Percentiles rank a stretch among this genome's conserved stretches.
Evolutionary conservation across 345 rosid genomes (phyloP).

Genomic region (Citrus glauca): DNA sequence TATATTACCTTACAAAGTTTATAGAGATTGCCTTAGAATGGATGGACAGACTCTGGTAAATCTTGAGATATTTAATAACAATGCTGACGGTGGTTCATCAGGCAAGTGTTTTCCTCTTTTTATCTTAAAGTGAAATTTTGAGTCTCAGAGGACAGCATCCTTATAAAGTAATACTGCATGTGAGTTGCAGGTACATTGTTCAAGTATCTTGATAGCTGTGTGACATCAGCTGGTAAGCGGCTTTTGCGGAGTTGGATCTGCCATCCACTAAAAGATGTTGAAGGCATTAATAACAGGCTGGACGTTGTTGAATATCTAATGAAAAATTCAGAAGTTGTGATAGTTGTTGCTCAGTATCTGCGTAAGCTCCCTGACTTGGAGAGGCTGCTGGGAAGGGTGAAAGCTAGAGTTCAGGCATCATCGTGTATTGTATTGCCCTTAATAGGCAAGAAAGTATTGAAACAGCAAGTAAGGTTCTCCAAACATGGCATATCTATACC

Average conservation of each 20-base stretch:
- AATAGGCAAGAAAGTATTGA: constrained; percentile 68
- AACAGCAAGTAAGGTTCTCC: constrained; percentile 53
- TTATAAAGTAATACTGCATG: not conserved
- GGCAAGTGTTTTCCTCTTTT: constrained; percentile 42
- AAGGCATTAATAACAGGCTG: constrained; percentile 68
- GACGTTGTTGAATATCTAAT: constrained; percentile 59
- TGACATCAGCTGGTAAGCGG: constrained; percentile 79
- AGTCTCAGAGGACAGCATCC: not conserved
- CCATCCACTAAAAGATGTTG: constrained; percentile 83
- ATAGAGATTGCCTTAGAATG: constrained; percentile 76
- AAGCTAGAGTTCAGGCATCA: constrained; percentile 65
- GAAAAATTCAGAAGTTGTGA: constrained; percentile 45
- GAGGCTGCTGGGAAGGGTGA: constrained; percentile 77
- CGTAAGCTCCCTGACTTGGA: constrained; percentile 82
- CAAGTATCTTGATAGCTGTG: constrained; percentile 78
- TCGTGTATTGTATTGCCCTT: constrained; percentile 57
- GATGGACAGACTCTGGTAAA: constrained; percentile 93
- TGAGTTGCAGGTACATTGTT: constrained; percentile 71
- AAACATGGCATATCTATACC: not conserved
- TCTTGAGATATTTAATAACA: constrained; percentile 84
- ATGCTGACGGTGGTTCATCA: constrained; percentile 69
- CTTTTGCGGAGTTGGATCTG: constrained; percentile 92
- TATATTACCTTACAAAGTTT: constrained; percentile 75
- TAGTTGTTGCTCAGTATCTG: constrained; percentile 55
- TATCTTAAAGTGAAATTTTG: not conserved